These are phyloP conservation scores for Diplocarpon rosae DNA, from an alignment of 2,329 filamentous ascomycete genomes.

Conservation along the genomic window DNA sequence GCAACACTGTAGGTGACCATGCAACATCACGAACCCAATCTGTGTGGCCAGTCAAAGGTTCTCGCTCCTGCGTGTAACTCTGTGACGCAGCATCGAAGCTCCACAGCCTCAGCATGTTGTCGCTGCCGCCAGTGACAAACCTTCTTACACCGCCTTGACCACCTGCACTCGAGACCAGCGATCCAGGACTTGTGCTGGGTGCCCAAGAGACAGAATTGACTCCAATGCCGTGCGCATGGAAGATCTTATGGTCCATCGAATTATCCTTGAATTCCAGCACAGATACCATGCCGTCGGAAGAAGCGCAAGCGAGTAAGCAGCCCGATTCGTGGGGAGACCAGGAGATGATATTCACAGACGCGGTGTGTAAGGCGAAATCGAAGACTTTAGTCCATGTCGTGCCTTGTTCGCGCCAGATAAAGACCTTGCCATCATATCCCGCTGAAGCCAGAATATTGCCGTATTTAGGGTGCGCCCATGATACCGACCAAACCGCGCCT, in stretches of 20 bases:
- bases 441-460: constrained; percentile 94
- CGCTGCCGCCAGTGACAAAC: constrained; percentile 90
- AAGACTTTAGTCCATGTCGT: constrained; percentile 76
- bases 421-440: constrained; percentile 93
- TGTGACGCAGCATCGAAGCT: constrained; percentile 56
- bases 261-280: constrained; percentile 97
- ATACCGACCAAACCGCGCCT: constrained; percentile 93
- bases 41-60: constrained; percentile 65
- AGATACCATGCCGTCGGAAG: constrained; percentile 83
- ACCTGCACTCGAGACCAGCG: constrained; percentile 63
- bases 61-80: constrained; percentile 49
- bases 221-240: constrained; percentile 84
- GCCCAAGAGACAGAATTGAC: constrained; percentile 97
- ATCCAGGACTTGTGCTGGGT: constrained; percentile 72
- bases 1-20: constrained; percentile 89
- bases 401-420: constrained; percentile 89
- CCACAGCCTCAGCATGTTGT: constrained; percentile 93
- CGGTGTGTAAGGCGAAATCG: constrained; percentile 87
- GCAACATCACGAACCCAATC: constrained; percentile 98
- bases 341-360: constrained; percentile 89
- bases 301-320: constrained; percentile 88
- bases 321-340: constrained; percentile 97
- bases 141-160: constrained; percentile 57
- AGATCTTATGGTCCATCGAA: constrained; percentile 78
- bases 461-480: constrained; percentile 97